Percentiles rank a stretch among this genome's conserved stretches.
phyloP scores from a whole-genome alignment of 73 alveolate species.

The Paraurostyla sp. region DNA sequence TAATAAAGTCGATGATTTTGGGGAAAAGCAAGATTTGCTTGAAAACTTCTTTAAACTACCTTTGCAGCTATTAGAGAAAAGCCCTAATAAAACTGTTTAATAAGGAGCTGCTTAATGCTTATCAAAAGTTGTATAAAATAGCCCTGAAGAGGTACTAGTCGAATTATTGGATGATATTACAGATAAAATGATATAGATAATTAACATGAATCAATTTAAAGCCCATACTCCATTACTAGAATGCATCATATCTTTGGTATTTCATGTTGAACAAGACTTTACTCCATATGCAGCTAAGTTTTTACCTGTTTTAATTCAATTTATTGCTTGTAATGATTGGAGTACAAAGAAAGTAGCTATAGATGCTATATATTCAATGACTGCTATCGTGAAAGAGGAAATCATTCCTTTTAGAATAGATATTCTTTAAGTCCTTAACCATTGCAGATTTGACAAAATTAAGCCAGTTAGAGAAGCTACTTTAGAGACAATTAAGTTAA shows the following conservation, averaged over 20 bases:
- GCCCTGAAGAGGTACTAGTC: slow-evolving; percentile 87
- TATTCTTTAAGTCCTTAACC: slow-evolving; percentile 84
- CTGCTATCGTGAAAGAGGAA: slow-evolving; percentile 89
- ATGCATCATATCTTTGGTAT: slow-evolving; percentile 83
- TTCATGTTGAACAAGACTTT: slow-evolving; percentile 91
- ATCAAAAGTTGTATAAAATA: slow-evolving; percentile 89
- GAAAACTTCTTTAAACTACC: slow-evolving; percentile 34
- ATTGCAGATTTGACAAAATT: slow-evolving; percentile 88
- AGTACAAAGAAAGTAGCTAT: slow-evolving; percentile 89
- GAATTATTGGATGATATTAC: slow-evolving; percentile 74
- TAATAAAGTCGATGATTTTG: slow-evolving; percentile 58
- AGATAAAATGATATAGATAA: slow-evolving; percentile 68
- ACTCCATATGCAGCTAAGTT: slow-evolving; percentile 87
- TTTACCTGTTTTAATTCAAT: slow-evolving; percentile 86
- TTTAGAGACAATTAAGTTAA: slow-evolving; percentile 70
- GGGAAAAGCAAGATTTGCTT: slow-evolving; percentile 13
- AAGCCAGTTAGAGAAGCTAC: slow-evolving; percentile 96
- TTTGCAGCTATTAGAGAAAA: slow-evolving; percentile 19
- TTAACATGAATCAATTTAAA: slow-evolving; percentile 64
- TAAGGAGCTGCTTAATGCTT: slow-evolving; percentile 88
- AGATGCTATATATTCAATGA: slow-evolving; percentile 92
- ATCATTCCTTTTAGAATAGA: slow-evolving; percentile 88
- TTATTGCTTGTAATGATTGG: slow-evolving; percentile 90
- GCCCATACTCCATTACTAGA: slow-evolving; percentile 86
- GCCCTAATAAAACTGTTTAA: slow-evolving; percentile 62